phyloP scores from a whole-genome alignment of 495 filamentous ascomycete genomes.

The Parathielavia hyrcaniae region DNA sequence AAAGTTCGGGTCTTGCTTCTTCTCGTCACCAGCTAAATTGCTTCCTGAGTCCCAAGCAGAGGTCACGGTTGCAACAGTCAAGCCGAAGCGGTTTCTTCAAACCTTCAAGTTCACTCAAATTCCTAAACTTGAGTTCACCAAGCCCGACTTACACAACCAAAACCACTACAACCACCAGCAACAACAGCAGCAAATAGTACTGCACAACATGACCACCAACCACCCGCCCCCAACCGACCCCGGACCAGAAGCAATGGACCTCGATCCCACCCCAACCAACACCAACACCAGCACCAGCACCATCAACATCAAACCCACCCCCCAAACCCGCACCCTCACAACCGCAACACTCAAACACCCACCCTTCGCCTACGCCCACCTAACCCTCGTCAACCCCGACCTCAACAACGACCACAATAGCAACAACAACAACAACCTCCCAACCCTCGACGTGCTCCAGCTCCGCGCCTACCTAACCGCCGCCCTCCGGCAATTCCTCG shows the following conservation, averaged over 20 bases:
- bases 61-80: no score
- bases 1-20: no score
- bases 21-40: no score
- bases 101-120: no score
- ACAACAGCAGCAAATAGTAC: not conserved
- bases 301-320: slow-evolving; percentile 14
- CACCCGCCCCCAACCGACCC: slow-evolving; percentile 1
- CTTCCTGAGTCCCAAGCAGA: no score
- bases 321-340: slow-evolving; percentile 33
- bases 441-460: slow-evolving; percentile 63
- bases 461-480: slow-evolving; percentile 64
- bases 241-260: slow-evolving; percentile 16
- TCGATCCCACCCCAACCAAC: slow-evolving; percentile 13
- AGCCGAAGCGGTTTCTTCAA: no score
- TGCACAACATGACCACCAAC: not conserved
- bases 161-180: not conserved
- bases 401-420: slow-evolving; percentile 18
- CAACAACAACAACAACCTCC: slow-evolving; percentile 8
- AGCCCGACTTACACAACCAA: not conserved
- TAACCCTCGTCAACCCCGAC: slow-evolving; percentile 26
- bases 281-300: not conserved
- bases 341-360: slow-evolving; percentile 35
- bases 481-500: slow-evolving; percentile 74
- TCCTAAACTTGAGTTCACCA: not conserved
- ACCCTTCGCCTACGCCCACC: slow-evolving; percentile 40